These are phyloP conservation scores for Aureobasidium sp. DNA, from an alignment of 2,329 filamentous ascomycete species.

Conservation along the genomic window DNA sequence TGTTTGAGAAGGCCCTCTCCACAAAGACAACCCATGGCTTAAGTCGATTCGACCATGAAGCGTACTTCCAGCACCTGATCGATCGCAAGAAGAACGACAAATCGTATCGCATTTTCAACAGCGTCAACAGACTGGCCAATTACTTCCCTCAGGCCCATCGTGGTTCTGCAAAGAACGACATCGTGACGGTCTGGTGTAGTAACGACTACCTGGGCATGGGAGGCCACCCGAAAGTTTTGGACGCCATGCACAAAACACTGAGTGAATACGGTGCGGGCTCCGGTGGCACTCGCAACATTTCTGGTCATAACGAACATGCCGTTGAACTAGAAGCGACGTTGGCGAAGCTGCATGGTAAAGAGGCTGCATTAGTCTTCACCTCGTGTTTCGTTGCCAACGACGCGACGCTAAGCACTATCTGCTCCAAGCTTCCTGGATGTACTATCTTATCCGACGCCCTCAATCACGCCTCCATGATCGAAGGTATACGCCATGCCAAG, in stretches of 20 bases:
- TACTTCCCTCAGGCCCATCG: slow-evolving; percentile 95
- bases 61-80: slow-evolving; percentile 78
- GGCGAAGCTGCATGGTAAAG: slow-evolving; percentile 84
- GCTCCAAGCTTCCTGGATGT: slow-evolving; percentile 91
- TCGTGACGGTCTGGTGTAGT: slow-evolving; percentile 98
- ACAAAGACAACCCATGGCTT: slow-evolving; percentile 18
- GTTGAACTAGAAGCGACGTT: slow-evolving; percentile 74
- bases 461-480: slow-evolving; percentile 99
- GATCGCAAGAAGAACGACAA: slow-evolving; percentile 99
- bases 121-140: slow-evolving; percentile 96
- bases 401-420: slow-evolving; percentile 90
- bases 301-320: slow-evolving; percentile 93
- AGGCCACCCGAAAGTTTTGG: slow-evolving; percentile 76
- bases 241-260: slow-evolving; percentile 88
- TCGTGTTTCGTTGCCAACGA: slow-evolving; percentile 99
- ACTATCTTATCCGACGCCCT: slow-evolving; percentile 96
- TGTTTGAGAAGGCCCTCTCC: too few relatives aligned
- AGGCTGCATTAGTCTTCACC: slow-evolving; percentile 86
- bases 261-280: slow-evolving; percentile 93
- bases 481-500: slow-evolving; percentile 94
- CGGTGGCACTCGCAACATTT: slow-evolving; percentile 94
- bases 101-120: slow-evolving; percentile 99
- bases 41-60: slow-evolving; percentile 78
- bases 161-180: slow-evolving; percentile 69
- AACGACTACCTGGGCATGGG: slow-evolving; percentile 99